Conservation (phyloP, 306 rosid species). For the Alnus glutinosa region DNA sequence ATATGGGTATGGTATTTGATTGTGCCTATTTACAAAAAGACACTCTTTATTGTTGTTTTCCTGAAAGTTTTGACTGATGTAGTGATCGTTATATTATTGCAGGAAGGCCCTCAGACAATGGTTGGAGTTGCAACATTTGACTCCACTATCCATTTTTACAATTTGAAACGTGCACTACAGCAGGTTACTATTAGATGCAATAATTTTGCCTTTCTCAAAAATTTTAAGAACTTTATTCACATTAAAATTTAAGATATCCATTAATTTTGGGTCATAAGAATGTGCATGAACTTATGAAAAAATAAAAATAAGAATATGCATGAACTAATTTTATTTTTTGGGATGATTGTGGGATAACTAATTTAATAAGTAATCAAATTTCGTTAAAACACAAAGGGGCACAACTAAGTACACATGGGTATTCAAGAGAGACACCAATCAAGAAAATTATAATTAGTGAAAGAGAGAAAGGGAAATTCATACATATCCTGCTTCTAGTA, state of each 20-base stretch:
- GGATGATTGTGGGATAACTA: background rate
- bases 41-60: background rate
- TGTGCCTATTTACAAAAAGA: background rate
- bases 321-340: background rate
- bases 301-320: background rate
- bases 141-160: slow-evolving; percentile 92
- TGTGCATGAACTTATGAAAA: background rate
- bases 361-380: too few species aligned
- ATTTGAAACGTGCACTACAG: slow-evolving; percentile 88
- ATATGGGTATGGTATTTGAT: slow-evolving; percentile 5
- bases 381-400: too few species aligned
- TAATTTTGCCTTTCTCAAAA: background rate
- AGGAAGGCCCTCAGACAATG: slow-evolving; percentile 90
- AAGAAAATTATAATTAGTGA: background rate
- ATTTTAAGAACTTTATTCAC: background rate
- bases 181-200: slow-evolving; percentile 54
- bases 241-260: background rate
- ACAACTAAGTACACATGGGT: too few species aligned
- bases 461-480: background rate
- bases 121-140: slow-evolving; percentile 98
- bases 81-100: slow-evolving; percentile 31
- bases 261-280: background rate
- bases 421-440: too few species aligned
- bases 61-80: slow-evolving; percentile 7
- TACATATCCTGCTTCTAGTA: background rate